Evolutionary conservation across 306 rosid genomes (phyloP).

Genomic region (Comarum palustre): DNA sequence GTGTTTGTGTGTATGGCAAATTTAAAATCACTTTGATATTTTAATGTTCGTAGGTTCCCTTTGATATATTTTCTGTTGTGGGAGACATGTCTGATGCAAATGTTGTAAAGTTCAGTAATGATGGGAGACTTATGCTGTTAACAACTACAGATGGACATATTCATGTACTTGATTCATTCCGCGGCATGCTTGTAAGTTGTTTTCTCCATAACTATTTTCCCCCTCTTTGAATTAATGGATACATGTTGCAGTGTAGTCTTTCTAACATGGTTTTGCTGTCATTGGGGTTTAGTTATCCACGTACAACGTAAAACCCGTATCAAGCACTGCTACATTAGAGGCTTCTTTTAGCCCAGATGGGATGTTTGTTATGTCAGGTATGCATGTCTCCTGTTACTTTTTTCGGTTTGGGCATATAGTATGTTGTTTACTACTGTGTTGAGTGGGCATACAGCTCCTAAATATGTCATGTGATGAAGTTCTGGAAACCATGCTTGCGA

Average conservation of each 20-base stretch:
- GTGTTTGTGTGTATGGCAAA: constrained; percentile 14
- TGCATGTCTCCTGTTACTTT: constrained; percentile 12
- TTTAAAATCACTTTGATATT: constrained; percentile 14
- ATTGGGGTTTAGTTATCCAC: constrained; percentile 59
- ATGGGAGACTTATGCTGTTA: constrained; percentile 85
- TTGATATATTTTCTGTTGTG: constrained; percentile 84
- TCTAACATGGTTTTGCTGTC: constrained; percentile 15
- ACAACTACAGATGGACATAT: constrained; percentile 82
- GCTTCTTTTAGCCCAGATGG: constrained; percentile 98
- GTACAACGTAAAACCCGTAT: constrained; percentile 69
- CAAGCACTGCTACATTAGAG: constrained; percentile 75
- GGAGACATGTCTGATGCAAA: constrained; percentile 92
- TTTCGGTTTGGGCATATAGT: background rate
- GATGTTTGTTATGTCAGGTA: constrained; percentile 89
- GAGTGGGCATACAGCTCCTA: background rate
- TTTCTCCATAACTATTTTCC: background rate
- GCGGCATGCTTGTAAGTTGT: constrained; percentile 80
- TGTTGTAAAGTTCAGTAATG: constrained; percentile 89
- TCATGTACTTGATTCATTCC: constrained; percentile 90
- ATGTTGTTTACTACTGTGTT: background rate
- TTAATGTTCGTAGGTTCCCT: constrained; percentile 69
- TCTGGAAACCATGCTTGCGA: background rate
- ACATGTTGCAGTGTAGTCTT: constrained; percentile 20
- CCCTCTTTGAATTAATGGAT: background rate
- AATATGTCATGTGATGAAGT: background rate